phyloP scores from a whole-genome alignment of 768 basidiomycete species.

The Dacryopinax primogenitus region DNA sequence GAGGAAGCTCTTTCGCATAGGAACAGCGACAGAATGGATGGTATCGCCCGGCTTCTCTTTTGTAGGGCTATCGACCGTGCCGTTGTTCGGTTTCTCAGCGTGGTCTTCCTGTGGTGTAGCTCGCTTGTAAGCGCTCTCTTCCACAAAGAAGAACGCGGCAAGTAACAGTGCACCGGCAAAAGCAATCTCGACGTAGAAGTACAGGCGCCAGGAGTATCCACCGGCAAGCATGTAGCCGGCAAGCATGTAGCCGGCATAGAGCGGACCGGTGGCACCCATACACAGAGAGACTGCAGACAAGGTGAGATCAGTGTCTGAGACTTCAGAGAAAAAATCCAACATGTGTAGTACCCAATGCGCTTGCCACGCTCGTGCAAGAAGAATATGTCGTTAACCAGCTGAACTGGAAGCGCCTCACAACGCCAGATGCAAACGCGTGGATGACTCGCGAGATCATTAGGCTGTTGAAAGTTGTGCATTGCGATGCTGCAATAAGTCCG shows the following conservation, averaged over 20 bases:
- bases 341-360: slow-evolving; percentile 11
- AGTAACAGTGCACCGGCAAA: slow-evolving; percentile 9
- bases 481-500: slow-evolving; percentile 1
- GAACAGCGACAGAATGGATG: not conserved
- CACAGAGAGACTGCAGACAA: not conserved
- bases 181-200: slow-evolving; percentile 12
- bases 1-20: not conserved
- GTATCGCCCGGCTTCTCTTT: not conserved
- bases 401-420: slow-evolving; percentile 11
- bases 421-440: slow-evolving; percentile 9
- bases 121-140: slow-evolving; percentile 10
- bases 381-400: slow-evolving; percentile 12
- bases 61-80: not conserved
- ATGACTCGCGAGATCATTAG: slow-evolving; percentile 10
- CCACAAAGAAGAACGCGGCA: slow-evolving; percentile 11
- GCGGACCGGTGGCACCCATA: slow-evolving; percentile 10
- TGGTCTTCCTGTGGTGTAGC: not conserved
- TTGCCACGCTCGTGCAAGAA: slow-evolving; percentile 12
- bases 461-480: slow-evolving; percentile 4
- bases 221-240: slow-evolving; percentile 12
- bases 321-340: not conserved
- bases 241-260: slow-evolving; percentile 13
- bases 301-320: not conserved
- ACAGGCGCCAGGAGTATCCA: slow-evolving; percentile 11
- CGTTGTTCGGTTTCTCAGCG: not conserved